Percentiles rank a stretch among this genome's conserved stretches.
phyloP scores from a whole-genome alignment of 2,329 filamentous ascomycete genomes.

The Colletotrichum filicis region DNA sequence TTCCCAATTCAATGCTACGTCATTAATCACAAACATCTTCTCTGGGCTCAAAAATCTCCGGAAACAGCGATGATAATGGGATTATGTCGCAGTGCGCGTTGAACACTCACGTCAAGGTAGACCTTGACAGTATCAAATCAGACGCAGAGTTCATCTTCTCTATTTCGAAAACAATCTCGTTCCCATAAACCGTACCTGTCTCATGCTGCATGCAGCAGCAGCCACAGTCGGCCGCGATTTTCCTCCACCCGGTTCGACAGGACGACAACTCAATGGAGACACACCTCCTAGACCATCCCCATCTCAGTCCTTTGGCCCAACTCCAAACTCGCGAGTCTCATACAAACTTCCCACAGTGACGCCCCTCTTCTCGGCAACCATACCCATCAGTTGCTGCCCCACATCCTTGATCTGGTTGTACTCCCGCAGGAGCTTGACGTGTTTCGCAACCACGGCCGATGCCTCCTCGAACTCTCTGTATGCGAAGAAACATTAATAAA shows the following conservation, averaged over 20 bases:
- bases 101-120: no score
- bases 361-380: slow-evolving; percentile 49
- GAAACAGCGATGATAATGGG: fast-evolving
- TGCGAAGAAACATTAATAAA: background rate
- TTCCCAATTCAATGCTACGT: no score
- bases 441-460: slow-evolving; percentile 15
- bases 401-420: slow-evolving; percentile 53
- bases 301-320: slow-evolving; percentile 41
- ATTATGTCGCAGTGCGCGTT: no score
- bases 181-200: no score
- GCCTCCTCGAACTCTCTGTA: slow-evolving; percentile 25
- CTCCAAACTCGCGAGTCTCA: slow-evolving; percentile 43
- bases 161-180: no score
- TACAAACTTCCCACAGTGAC: slow-evolving; percentile 46
- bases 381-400: slow-evolving; percentile 50
- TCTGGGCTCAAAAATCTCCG: no score
- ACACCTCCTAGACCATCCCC: background rate
- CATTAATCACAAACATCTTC: no score
- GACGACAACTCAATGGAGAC: background rate
- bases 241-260: background rate
- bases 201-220: no score
- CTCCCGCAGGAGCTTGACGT: slow-evolving; percentile 40
- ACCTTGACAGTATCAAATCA: no score
- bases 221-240: background rate
- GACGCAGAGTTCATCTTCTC: no score